A percentile compares a stretch with the other conserved stretches of the same genome.
Conservation (phyloP, 495 filamentous ascomycete species). For the Emericellopsis terricola region DNA sequence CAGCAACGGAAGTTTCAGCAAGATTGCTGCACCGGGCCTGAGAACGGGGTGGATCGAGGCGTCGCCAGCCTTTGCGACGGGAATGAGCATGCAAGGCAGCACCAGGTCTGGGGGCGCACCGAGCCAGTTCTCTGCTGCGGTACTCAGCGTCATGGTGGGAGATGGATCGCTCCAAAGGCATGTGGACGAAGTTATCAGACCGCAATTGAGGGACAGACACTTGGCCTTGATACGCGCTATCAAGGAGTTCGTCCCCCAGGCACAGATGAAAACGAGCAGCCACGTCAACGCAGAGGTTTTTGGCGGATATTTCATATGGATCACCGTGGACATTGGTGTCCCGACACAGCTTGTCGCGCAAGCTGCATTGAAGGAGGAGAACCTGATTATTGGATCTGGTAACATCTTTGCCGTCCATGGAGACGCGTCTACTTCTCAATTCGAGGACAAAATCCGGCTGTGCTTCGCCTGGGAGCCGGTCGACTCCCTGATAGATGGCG, state of each 20-base stretch:
- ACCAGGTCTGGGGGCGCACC: conserved; percentile 61
- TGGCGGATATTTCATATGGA: conserved; percentile 76
- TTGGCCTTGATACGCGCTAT: conserved; percentile 34
- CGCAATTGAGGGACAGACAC: conserved; percentile 39
- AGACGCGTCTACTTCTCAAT: conserved; percentile 28
- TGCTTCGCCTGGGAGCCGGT: conserved; percentile 65
- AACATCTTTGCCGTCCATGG: conserved; percentile 47
- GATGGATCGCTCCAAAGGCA: conserved; percentile 24
- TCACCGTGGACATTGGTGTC: conserved; percentile 35
- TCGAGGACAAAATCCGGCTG: conserved; percentile 39
- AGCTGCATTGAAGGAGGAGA: conserved; percentile 33
- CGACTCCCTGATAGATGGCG: conserved; percentile 46
- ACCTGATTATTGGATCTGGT: conserved; percentile 44
- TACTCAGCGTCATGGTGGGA: conserved; percentile 39
- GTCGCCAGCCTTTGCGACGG: conserved; percentile 44
- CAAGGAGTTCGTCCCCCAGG: conserved; percentile 35
- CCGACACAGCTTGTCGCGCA: conserved; percentile 34
- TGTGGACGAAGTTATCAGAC: conserved; percentile 21
- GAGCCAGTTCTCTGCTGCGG: conserved; percentile 48
- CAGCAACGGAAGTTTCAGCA: conserved; percentile 72
- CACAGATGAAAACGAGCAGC: conserved; percentile 15
- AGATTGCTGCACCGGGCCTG: conserved; percentile 62
- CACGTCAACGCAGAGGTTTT: conserved; percentile 13
- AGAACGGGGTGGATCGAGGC: conserved; percentile 74
- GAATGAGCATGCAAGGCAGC: conserved; percentile 50